Base-by-base conservation (phyloP, 2,329 filamentous ascomycete species). In the Beauveria sp. region DNA sequence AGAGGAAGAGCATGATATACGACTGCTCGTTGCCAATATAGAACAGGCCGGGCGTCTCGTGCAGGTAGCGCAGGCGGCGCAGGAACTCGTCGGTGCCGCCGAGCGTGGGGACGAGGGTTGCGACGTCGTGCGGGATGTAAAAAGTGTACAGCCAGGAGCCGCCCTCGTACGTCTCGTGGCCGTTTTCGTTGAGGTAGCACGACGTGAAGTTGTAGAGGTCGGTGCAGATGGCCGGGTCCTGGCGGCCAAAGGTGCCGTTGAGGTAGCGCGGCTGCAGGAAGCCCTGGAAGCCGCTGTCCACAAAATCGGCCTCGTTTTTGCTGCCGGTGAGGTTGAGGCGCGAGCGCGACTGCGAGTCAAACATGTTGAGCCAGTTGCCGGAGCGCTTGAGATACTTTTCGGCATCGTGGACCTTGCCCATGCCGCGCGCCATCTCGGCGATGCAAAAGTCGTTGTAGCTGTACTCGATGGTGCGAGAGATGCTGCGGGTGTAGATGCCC, bases 371-470 rank as follows among this genome's bases (percentile, higher is more conserved):
- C 89, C 89, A 92, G 71, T 90, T 89, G 3, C 74, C 77, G 14
- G 86, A 82, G 46, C 87, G 81, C 14, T 73, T 72, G 14, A 81
- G 72, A 67, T 91, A 92, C 67, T 86, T 88, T 6, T 74, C 67
- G 60, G 78, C 76, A 54, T 87, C 84, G 0, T 74, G 74, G 1
- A 67, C 68, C 59, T 83, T 77, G 12, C 82, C 84, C 20, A 91
- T 72, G 0, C 74, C 81, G 20, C 79, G 75, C 5, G 88, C 87
- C 57, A 91, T 79, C 38, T 81, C 73, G 1, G 84, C 81, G 60
- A 90, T 86, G 66, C 85, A 86, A 66, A 87, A 93, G 73, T 93
- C 90, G 65, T 93, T 83, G 72, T 93, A 93, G 0, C 88, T 86
- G 69, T 93, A 93, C 70, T 93, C 90, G 5, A 93, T 83, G 0